A percentile compares a stretch with the other conserved stretches of the same genome.
These are phyloP conservation scores for Russula sp. DNA, from an alignment of 768 basidiomycete genomes.

Conservation along the genomic window DNA sequence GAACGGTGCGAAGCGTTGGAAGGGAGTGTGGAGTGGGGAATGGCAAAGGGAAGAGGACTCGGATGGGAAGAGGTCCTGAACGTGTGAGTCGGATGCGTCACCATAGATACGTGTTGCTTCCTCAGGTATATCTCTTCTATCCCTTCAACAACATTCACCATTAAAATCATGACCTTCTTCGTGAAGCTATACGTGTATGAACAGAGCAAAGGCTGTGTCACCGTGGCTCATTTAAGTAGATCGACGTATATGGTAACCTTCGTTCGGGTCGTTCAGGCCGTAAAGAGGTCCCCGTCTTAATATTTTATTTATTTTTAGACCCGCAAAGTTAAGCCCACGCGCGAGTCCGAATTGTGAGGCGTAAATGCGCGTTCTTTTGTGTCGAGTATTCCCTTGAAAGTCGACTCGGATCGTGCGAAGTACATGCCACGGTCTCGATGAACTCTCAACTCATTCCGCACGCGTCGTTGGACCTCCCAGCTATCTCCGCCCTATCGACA, in stretches of 20 bases:
- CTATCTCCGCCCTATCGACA: constrained; percentile 56
- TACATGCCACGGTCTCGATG: neutral
- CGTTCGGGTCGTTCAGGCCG: too few species aligned
- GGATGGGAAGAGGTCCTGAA: neutral
- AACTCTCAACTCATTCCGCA: constrained; percentile 69
- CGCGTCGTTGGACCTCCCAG: constrained; percentile 49
- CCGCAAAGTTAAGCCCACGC: neutral
- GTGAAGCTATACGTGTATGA: constrained; percentile 91
- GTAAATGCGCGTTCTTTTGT: constrained; percentile 63
- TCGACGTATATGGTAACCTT: constrained; percentile 81
- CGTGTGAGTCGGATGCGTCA: constrained; percentile 18
- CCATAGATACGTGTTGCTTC: neutral
- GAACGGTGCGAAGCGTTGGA: constrained; percentile 25
- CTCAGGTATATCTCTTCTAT: neutral
- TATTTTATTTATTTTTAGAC: constrained; percentile 52
- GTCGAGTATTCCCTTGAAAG: constrained; percentile 76
- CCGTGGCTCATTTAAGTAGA: constrained; percentile 78
- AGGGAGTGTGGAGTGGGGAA: neutral
- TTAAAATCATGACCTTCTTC: constrained; percentile 21
- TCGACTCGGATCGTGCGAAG: constrained; percentile 16
- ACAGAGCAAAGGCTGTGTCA: constrained; percentile 80
- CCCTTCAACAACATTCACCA: neutral
- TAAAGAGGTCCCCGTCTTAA: constrained; percentile 53
- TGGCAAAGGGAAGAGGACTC: neutral
- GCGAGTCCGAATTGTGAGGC: constrained; percentile 68